Evolutionary conservation across 768 basidiomycete species (phyloP).

Genomic region (Leucosporidium yakuticum): DNA sequence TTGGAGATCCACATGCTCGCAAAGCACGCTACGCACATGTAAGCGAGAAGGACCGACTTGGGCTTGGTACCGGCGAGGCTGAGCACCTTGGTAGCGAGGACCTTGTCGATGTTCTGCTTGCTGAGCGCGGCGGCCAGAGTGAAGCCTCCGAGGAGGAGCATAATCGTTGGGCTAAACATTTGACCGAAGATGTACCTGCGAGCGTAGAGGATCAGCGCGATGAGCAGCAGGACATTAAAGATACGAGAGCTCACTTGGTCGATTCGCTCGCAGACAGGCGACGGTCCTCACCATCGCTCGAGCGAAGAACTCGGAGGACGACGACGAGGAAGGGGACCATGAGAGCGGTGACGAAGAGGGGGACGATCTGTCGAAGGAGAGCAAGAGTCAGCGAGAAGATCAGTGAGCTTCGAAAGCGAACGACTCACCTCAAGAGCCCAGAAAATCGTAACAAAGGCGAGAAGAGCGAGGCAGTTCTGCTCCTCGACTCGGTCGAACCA

Average conservation of each 20-base stretch:
- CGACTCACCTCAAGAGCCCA: constrained; percentile 87
- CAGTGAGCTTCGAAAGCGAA: not conserved
- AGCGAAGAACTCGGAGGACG: constrained; percentile 69
- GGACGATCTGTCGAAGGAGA: constrained; percentile 63
- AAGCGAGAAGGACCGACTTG: constrained; percentile 75
- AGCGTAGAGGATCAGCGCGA: constrained; percentile 7
- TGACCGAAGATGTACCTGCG: constrained; percentile 78
- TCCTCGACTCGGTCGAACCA: constrained; percentile 62
- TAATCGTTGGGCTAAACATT: constrained; percentile 97
- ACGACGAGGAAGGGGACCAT: constrained; percentile 81
- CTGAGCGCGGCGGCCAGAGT: constrained; percentile 93
- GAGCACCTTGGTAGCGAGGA: constrained; percentile 83
- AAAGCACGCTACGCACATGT: constrained; percentile 95
- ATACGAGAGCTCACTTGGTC: constrained; percentile 58
- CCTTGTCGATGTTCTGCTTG: constrained; percentile 86
- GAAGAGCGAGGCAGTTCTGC: constrained; percentile 81
- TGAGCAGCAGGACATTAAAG: constrained; percentile 7
- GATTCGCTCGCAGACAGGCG: constrained; percentile 61
- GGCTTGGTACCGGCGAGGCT: constrained; percentile 84
- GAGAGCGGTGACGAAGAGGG: constrained; percentile 93
- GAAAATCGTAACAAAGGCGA: constrained; percentile 80
- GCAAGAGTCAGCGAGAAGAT: not conserved
- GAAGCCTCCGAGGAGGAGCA: constrained; percentile 80
- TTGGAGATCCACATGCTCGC: constrained; percentile 99
- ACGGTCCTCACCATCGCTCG: constrained; percentile 50